Base-by-base conservation (phyloP, 2,329 filamentous ascomycete genomes). In the Paecilomyces variotii region DNA sequence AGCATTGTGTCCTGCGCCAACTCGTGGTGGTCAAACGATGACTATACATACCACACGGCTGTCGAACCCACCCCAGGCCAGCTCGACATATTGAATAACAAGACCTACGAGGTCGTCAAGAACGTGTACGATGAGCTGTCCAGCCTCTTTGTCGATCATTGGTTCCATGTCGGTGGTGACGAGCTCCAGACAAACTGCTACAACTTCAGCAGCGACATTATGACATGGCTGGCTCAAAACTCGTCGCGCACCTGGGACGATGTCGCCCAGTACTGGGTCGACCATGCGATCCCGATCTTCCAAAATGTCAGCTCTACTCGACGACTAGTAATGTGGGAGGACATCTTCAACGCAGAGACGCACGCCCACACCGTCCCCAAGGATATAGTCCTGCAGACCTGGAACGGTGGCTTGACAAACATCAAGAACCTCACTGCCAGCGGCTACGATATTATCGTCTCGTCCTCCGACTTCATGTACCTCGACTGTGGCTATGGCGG, bases 1-100 rank as follows among this genome's bases (percentile, higher is more conserved):
- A 74, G 77, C 26, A 82, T 87, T 58, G 74, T 84, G 28, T 78
- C 84, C 11, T 85, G 82, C 68, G 71, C 70, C 19, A 72, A 85
- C 68, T 79, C 79, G 25, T 85, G 82, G 82, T 85, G 82, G 83
- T 83, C 80, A 39, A 85, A 85, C 66, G 83, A 85, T 59, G 69
- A 75, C 62, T 85, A 78, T 78, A 59, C 76, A 1, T 68, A 78
- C 25, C 81, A 84, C 63, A 84, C 83, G 1, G 82, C 79, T 57
- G 79, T 83, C 7, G 72, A 84, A 70, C 82, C 82, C 1, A 82
- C 81, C 64, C 82, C 82, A 0, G 82, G 82, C 24, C 81, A 84
- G 61, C 76, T 84, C 55, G 81, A 84, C 60, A 79, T 82, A 55
- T 72, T 83, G 59, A 80, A 83, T 68, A 75, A 79, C 72, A 79